A percentile compares a stretch with the other conserved stretches of the same genome.
These are phyloP conservation scores for Celoporthe dispersa DNA, from an alignment of 2,329 filamentous ascomycete genomes.

Conservation along the genomic window DNA sequence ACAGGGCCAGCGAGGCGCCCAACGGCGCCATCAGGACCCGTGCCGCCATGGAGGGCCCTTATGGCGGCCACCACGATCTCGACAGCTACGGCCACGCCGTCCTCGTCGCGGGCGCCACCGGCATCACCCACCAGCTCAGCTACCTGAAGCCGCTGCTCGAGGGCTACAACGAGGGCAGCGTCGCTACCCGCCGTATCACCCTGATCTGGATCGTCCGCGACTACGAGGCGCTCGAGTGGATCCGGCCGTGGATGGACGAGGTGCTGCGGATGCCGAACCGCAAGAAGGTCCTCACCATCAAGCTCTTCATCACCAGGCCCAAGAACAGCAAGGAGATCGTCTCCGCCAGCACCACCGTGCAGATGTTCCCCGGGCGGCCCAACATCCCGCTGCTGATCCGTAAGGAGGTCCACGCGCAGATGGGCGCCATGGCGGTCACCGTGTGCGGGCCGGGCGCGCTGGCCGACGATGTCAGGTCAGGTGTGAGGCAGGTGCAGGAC, in stretches of 20 bases:
- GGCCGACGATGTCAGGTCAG: constrained; percentile 75
- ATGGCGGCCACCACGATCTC: constrained; percentile 80
- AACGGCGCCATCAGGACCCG: constrained; percentile 62
- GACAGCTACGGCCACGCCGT: constrained; percentile 92
- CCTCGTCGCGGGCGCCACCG: constrained; percentile 89
- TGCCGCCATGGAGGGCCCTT: constrained; percentile 88
- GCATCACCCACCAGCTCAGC: constrained; percentile 93
- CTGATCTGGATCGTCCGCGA: constrained; percentile 94
- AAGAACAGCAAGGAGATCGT: constrained; percentile 81
- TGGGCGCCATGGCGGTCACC: constrained; percentile 87
- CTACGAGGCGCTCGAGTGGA: constrained; percentile 89
- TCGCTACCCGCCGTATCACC: constrained; percentile 79
- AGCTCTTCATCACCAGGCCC: constrained; percentile 89
- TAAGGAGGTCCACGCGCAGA: constrained; percentile 79
- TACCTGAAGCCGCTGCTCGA: constrained; percentile 79
- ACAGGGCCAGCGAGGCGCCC: constrained; percentile 63
- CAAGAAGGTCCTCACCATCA: constrained; percentile 80
- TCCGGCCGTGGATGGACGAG: constrained; percentile 79
- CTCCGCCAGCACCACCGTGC: constrained; percentile 77
- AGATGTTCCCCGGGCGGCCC: constrained; percentile 90
- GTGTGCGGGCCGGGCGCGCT: constrained; percentile 78
- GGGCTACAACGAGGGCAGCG: constrained; percentile 70
- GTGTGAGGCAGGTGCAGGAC: constrained; percentile 67
- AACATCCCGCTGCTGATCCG: constrained; percentile 79
- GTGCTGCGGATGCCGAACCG: constrained; percentile 80